These are phyloP conservation scores for Panellus pusillus DNA, from an alignment of 768 basidiomycete genomes.

Conservation along the genomic window DNA sequence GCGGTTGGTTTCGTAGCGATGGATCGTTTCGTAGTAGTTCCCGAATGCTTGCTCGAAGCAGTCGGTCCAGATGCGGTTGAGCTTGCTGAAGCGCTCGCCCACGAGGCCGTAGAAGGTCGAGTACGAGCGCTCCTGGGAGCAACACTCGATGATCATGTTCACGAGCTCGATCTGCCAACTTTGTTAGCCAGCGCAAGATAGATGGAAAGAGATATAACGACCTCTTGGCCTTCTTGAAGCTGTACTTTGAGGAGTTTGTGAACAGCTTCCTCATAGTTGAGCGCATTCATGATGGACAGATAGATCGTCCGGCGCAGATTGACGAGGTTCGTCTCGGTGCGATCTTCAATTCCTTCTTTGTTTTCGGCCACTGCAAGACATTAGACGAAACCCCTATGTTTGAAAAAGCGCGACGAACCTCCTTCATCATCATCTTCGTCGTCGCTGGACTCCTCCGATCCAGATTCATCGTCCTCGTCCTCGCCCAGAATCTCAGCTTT, in stretches of 20 bases:
- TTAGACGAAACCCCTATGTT: neutral
- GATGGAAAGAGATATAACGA: slow-evolving; percentile 28
- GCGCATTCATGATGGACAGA: slow-evolving; percentile 97
- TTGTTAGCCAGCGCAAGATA: neutral
- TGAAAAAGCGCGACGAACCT: slow-evolving; percentile 23
- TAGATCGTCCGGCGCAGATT: slow-evolving; percentile 94
- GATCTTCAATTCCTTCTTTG: slow-evolving; percentile 90
- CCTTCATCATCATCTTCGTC: slow-evolving; percentile 56
- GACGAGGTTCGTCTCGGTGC: slow-evolving; percentile 93
- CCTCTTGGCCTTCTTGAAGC: slow-evolving; percentile 91
- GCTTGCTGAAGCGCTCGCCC: slow-evolving; percentile 94
- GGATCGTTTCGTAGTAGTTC: slow-evolving; percentile 93
- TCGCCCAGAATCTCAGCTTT: slow-evolving; percentile 94
- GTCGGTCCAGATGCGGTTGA: slow-evolving; percentile 94
- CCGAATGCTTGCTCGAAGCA: slow-evolving; percentile 83
- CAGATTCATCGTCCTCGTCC: slow-evolving; percentile 73
- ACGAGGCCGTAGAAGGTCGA: slow-evolving; percentile 96
- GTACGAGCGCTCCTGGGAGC: slow-evolving; percentile 98
- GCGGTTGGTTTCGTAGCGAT: slow-evolving; percentile 98
- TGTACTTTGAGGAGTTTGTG: slow-evolving; percentile 96
- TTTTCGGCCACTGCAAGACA: slow-evolving; percentile 58
- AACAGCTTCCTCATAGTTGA: slow-evolving; percentile 98
- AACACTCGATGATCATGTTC: slow-evolving; percentile 99
- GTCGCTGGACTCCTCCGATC: slow-evolving; percentile 63
- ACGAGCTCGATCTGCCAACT: slow-evolving; percentile 82